Conservation (phyloP, 495 filamentous ascomycete species). For the Peziza echinospora region DNA sequence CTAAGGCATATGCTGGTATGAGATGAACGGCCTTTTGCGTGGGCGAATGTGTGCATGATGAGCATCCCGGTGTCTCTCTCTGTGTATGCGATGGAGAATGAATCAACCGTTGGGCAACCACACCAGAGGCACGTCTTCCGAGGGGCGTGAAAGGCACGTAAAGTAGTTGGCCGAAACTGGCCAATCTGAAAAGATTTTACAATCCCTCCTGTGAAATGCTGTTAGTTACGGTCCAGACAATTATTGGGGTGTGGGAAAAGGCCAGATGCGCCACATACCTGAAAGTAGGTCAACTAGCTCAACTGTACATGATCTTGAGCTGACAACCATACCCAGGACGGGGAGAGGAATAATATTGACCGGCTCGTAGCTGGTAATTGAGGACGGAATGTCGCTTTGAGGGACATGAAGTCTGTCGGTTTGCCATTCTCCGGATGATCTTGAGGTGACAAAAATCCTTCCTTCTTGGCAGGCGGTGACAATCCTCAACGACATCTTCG, state of each 20-base stretch:
- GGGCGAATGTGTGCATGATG: slow-evolving; percentile 34
- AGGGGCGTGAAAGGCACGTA: slow-evolving; percentile 29
- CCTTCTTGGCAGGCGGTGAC: slow-evolving; percentile 16
- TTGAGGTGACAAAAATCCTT: slow-evolving; percentile 17
- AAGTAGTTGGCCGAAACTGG: slow-evolving; percentile 30
- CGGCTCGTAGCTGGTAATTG: too few species aligned
- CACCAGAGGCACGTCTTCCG: slow-evolving; percentile 26
- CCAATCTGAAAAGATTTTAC: slow-evolving; percentile 36
- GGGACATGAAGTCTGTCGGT: slow-evolving; percentile 10
- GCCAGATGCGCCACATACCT: slow-evolving; percentile 10
- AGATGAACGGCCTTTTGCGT: slow-evolving; percentile 13
- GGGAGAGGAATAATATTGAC: slow-evolving; percentile 14
- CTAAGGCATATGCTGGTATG: slow-evolving; percentile 17
- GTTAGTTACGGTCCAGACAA: slow-evolving; percentile 1
- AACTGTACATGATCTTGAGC: slow-evolving; percentile 17
- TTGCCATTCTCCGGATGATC: slow-evolving; percentile 13
- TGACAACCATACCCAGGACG: slow-evolving; percentile 17
- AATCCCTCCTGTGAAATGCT: slow-evolving; percentile 19
- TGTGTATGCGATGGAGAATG: slow-evolving; percentile 32
- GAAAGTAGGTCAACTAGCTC: slow-evolving; percentile 19
- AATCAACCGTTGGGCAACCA: slow-evolving; percentile 28
- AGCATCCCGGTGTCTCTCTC: slow-evolving; percentile 30
- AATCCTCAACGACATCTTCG: slow-evolving; percentile 15
- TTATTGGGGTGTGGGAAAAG: too few species aligned
- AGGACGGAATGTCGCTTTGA: too few species aligned